A percentile compares a stretch with the other conserved stretches of the same genome.
Conservation (phyloP, 176 grass and related monocot genomes). For the Chloris gayana region DNA sequence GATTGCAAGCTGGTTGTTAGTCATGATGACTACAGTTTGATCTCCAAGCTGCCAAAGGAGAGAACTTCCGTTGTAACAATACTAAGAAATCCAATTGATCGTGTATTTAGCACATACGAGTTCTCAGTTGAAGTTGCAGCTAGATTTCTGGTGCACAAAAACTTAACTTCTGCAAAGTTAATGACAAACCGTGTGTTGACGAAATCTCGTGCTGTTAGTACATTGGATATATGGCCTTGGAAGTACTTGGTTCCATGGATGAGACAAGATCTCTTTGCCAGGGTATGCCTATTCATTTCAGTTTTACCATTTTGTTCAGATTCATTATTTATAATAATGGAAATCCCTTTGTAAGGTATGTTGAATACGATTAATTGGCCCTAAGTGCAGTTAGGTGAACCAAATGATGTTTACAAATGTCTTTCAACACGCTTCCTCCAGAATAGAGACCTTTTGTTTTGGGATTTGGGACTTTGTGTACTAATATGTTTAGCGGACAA, state of each 20-base stretch:
- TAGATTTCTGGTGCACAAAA: conserved; percentile 86
- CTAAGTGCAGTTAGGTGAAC: not conserved
- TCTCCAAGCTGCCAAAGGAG: conserved; percentile 80
- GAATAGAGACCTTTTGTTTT: not conserved
- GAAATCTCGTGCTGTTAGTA: conserved; percentile 74
- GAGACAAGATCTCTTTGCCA: conserved; percentile 84
- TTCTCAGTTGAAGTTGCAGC: conserved; percentile 96
- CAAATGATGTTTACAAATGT: not conserved
- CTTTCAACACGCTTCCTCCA: not conserved
- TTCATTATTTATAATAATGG: not conserved
- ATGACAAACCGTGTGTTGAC: conserved; percentile 59
- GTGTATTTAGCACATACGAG: conserved; percentile 96
- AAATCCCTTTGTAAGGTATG: not conserved
- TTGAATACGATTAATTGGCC: conserved; percentile 2
- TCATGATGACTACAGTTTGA: conserved; percentile 99
- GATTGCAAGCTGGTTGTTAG: conserved; percentile 91
- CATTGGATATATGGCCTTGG: conserved; percentile 99
- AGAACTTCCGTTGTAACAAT: conserved; percentile 94
- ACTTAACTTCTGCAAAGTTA: conserved; percentile 79
- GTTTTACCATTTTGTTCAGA: conserved; percentile 10
- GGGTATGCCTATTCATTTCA: conserved; percentile 54
- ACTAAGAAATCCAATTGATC: conserved; percentile 86
- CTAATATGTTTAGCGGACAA: not conserved
- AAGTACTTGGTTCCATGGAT: conserved; percentile 99
- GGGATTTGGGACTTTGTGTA: not conserved